These are phyloP conservation scores for Micractinium sp. DNA, from an alignment of 139 green algal species.

Conservation along the genomic window DNA sequence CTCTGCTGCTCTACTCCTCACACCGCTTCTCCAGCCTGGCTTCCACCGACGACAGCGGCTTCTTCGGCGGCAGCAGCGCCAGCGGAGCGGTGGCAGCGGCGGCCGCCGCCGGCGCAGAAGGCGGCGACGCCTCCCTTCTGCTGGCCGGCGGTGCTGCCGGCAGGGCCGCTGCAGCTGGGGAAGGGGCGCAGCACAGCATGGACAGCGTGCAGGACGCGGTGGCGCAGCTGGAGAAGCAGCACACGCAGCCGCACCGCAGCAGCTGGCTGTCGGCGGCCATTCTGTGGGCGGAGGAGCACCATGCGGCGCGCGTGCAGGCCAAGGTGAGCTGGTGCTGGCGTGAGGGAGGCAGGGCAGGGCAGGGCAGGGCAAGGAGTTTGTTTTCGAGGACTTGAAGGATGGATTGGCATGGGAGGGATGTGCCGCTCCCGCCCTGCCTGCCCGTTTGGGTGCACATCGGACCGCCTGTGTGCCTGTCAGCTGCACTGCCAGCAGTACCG, in stretches of 20 bases:
- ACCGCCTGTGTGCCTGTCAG: too few species aligned
- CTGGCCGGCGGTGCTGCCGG: not conserved
- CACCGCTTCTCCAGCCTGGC: not conserved
- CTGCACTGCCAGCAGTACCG: too few species aligned
- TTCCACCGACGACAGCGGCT: not conserved
- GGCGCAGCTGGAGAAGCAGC: not conserved
- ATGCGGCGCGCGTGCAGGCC: not conserved
- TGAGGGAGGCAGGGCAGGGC: too few species aligned
- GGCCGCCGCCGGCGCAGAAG: not conserved
- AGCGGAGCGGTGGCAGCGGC: not conserved
- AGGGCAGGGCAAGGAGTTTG: too few species aligned
- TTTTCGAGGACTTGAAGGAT: too few species aligned
- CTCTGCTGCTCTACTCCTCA: not conserved
- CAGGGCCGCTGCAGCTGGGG: not conserved
- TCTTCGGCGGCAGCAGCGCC: not conserved
- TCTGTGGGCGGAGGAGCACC: slow-evolving; percentile 30
- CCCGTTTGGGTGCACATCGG: too few species aligned
- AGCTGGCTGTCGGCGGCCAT: slow-evolving; percentile 22
- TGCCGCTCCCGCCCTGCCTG: too few species aligned
- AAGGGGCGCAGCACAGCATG: not conserved
- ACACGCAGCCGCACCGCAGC: not conserved
- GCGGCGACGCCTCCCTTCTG: not conserved
- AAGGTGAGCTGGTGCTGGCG: not conserved
- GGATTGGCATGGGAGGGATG: too few species aligned
- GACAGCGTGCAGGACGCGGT: not conserved